Conservation (phyloP, 371 early-diverging fungal genomes). For the Mucor sp. region DNA sequence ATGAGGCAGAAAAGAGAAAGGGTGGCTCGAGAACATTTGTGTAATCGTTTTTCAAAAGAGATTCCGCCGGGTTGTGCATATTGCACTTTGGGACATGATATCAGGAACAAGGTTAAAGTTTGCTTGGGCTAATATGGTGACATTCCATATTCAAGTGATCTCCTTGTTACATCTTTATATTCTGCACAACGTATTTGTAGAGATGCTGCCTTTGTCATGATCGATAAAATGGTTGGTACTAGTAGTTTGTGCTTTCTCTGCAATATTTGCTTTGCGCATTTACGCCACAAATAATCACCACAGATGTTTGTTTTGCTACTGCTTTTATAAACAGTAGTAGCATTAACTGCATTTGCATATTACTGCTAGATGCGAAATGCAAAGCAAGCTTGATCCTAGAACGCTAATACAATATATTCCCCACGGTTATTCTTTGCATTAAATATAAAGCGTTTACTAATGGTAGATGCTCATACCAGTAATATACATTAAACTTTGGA, state of each 20-base stretch:
- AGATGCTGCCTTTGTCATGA: not conserved
- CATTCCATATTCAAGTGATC: not conserved
- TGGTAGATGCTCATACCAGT: no score
- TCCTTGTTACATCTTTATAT: not conserved
- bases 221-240: not conserved
- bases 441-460: no score
- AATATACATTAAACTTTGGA: no score
- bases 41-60: not conserved
- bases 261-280: not conserved
- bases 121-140: not conserved
- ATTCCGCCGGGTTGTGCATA: not conserved
- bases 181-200: not conserved
- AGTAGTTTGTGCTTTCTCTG: not conserved
- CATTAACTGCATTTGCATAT: not conserved
- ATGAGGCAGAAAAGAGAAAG: not conserved
- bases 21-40: not conserved
- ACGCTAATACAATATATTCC: no score
- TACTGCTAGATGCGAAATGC: not conserved
- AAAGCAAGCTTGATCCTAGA: not conserved
- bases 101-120: not conserved
- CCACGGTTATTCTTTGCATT: no score
- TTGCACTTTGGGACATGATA: not conserved
- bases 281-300: not conserved
- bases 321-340: not conserved
- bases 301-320: not conserved